phyloP scores from a whole-genome alignment of 768 basidiomycete genomes.

The Amanita pallidorosea region DNA sequence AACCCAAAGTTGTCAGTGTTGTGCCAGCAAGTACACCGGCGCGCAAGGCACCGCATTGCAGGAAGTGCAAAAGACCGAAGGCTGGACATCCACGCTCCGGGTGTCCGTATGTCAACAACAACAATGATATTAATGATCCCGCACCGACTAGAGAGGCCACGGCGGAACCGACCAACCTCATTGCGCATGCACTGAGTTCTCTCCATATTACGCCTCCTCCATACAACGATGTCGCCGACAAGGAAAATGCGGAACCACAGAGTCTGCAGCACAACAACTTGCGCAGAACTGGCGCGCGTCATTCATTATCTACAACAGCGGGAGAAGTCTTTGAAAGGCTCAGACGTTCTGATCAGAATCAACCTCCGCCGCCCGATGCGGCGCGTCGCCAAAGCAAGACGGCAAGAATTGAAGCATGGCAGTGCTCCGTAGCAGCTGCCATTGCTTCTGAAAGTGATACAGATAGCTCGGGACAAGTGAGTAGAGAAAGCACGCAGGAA shows the following conservation, averaged over 20 bases:
- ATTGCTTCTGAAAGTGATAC: not conserved
- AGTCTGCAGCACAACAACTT: not conserved
- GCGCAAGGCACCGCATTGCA: conserved; percentile 44
- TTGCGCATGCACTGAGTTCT: conserved; percentile 34
- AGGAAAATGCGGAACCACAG: not conserved
- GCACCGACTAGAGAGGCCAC: not conserved
- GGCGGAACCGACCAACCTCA: conserved; percentile 3
- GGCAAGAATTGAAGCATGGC: conserved; percentile 4
- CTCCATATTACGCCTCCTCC: conserved; percentile 25
- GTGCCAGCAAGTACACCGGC: conserved; percentile 21
- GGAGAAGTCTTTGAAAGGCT: conserved; percentile 5
- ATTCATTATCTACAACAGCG: conserved; percentile 4
- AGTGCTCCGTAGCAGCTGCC: not conserved
- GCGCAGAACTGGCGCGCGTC: not conserved
- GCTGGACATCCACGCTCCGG: conserved; percentile 55
- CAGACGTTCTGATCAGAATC: not conserved
- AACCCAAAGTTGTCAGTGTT: conserved; percentile 2
- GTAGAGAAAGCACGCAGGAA: not conserved
- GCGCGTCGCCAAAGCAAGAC: not conserved
- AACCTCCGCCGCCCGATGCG: not conserved
- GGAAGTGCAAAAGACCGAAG: conserved; percentile 41
- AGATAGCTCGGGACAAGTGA: not conserved
- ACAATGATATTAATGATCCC: conserved; percentile 6
- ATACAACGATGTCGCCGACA: not conserved
- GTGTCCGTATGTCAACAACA: conserved; percentile 37